Evolutionary conservation across 2,329 filamentous ascomycete species (phyloP).

Genomic region (Onygena corvina): DNA sequence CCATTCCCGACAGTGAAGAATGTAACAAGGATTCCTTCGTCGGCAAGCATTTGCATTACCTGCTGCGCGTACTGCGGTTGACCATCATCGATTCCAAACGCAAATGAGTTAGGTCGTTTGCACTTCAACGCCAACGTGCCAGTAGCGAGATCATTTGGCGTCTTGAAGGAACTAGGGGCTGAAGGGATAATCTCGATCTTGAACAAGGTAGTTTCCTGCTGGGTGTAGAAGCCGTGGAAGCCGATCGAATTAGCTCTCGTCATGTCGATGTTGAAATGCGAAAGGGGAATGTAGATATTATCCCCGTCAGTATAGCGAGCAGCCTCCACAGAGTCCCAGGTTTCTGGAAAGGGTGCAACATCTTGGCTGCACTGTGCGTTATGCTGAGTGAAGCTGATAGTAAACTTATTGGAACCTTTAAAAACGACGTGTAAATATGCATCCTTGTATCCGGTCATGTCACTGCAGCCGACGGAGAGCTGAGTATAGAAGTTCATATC

Average conservation of each 20-base stretch:
- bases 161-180: conserved; percentile 40
- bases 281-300: conserved; percentile 55
- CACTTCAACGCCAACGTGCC: conserved; percentile 52
- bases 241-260: conserved; percentile 47
- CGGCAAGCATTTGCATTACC: conserved; percentile 50
- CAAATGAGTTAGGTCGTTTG: conserved; percentile 56
- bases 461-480: conserved; percentile 43
- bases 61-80: conserved; percentile 47
- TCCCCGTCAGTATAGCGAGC: conserved; percentile 43
- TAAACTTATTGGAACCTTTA: conserved; percentile 51
- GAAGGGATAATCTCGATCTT: conserved; percentile 49
- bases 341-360: conserved; percentile 51
- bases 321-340: conserved; percentile 56
- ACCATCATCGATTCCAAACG: conserved; percentile 61
- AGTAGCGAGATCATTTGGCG: conserved; percentile 50
- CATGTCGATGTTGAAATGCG: conserved; percentile 53
- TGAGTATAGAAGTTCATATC: conserved; percentile 53
- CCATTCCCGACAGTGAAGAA: conserved; percentile 60
- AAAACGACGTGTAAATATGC: conserved; percentile 55
- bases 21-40: conserved; percentile 52
- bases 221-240: conserved; percentile 52
- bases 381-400: conserved; percentile 54
- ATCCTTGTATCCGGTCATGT: conserved; percentile 43
- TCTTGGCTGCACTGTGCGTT: conserved; percentile 47
- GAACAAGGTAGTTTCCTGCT: conserved; percentile 40